A percentile compares a stretch with the other conserved stretches of the same genome.
Conservation (phyloP, 495 filamentous ascomycete species). For the Pyrenopolyporus hunteri region DNA sequence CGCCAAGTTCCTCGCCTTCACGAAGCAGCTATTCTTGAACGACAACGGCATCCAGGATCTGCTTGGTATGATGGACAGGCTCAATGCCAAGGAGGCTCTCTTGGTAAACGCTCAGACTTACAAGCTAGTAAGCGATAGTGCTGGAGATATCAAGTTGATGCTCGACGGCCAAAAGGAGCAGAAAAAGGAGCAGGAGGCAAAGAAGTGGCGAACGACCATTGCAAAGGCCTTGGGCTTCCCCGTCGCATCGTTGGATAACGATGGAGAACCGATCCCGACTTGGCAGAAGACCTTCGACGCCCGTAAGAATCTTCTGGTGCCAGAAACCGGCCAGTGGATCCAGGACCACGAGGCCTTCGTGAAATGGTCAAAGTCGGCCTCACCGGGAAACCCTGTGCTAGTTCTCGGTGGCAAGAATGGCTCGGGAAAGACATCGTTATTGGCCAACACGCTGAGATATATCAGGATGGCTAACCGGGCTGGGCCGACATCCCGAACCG, state of each 20-base stretch:
- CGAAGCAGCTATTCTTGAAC: slow-evolving; percentile 47
- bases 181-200: slow-evolving; percentile 45
- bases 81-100: slow-evolving; percentile 46
- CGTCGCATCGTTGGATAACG: slow-evolving; percentile 41
- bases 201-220: slow-evolving; percentile 42
- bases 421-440: slow-evolving; percentile 47
- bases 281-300: slow-evolving; percentile 48
- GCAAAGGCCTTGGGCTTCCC: slow-evolving; percentile 45
- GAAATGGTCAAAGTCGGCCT: slow-evolving; percentile 39
- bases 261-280: slow-evolving; percentile 44
- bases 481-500: slow-evolving; percentile 39
- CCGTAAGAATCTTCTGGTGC: slow-evolving; percentile 43
- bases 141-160: slow-evolving; percentile 43
- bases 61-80: slow-evolving; percentile 46
- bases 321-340: slow-evolving; percentile 46
- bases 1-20: slow-evolving; percentile 40
- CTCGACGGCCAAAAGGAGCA: slow-evolving; percentile 44
- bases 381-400: slow-evolving; percentile 34
- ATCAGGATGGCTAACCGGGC: slow-evolving; percentile 41
- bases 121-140: slow-evolving; percentile 45
- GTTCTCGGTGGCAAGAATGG: slow-evolving; percentile 45
- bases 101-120: slow-evolving; percentile 49
- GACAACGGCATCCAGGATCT: slow-evolving; percentile 47
- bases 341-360: slow-evolving; percentile 37
- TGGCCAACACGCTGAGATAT: slow-evolving; percentile 46